Percentiles rank a stretch among this genome's conserved stretches.
These are phyloP conservation scores for Talaromyces sp. DNA, from an alignment of 2,329 filamentous ascomycete species.

Conservation along the genomic window DNA sequence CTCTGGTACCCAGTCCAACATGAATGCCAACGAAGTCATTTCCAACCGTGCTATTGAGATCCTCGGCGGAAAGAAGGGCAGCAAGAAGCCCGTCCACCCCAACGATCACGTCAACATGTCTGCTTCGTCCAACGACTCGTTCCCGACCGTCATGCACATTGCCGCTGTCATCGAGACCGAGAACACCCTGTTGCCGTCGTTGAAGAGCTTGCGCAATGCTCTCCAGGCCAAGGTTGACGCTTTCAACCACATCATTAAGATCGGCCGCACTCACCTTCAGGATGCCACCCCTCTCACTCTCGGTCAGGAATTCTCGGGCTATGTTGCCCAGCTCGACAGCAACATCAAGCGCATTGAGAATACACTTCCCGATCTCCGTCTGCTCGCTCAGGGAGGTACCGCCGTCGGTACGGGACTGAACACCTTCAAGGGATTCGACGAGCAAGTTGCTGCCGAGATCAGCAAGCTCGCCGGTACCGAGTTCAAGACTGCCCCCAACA, in stretches of 20 bases:
- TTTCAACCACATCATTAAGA: slow-evolving; percentile 97
- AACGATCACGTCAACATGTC: slow-evolving; percentile 99
- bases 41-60: slow-evolving; percentile 99
- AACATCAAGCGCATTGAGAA: slow-evolving; percentile 82
- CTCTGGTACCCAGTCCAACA: slow-evolving; percentile 97
- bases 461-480: slow-evolving; percentile 85
- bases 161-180: slow-evolving; percentile 92
- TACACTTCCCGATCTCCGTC: slow-evolving; percentile 73
- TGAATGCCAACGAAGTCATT: slow-evolving; percentile 99
- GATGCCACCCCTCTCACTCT: slow-evolving; percentile 94
- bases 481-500: slow-evolving; percentile 96
- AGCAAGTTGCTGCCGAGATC: slow-evolving; percentile 86
- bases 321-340: slow-evolving; percentile 88
- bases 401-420: slow-evolving; percentile 97
- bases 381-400: slow-evolving; percentile 90
- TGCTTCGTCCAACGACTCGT: slow-evolving; percentile 97
- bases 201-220: slow-evolving; percentile 74
- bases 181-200: slow-evolving; percentile 72
- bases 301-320: slow-evolving; percentile 96
- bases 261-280: slow-evolving; percentile 93
- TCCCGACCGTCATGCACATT: slow-evolving; percentile 99
- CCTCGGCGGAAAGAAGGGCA: slow-evolving; percentile 84
- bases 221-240: slow-evolving; percentile 83
- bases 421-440: slow-evolving; percentile 92
- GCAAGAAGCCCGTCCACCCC: slow-evolving; percentile 97